These are phyloP conservation scores for Colletotrichum acutatum DNA, from an alignment of 2,329 filamentous ascomycete species.

Conservation along the genomic window DNA sequence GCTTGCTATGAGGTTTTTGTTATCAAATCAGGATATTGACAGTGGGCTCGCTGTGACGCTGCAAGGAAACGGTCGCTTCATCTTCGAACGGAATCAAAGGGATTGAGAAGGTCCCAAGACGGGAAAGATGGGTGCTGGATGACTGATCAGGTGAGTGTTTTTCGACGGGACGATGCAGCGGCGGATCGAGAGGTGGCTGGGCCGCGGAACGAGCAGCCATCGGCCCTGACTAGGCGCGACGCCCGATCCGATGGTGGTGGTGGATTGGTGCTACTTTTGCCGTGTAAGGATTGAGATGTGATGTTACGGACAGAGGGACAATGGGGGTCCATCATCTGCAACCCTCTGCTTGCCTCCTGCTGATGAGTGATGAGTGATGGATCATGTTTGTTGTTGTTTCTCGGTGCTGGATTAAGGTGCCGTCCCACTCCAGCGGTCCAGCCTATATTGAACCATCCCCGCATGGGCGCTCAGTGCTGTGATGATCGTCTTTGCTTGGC, in stretches of 20 bases:
- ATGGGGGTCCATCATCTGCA: not conserved
- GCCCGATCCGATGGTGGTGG: conserved; percentile 15
- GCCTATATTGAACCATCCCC: not conserved
- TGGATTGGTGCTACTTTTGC: not conserved
- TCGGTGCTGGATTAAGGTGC: not conserved
- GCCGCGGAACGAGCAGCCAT: not conserved
- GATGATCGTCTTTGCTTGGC: conserved; percentile 2
- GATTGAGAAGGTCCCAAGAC: not conserved
- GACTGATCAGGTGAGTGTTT: conserved; percentile 11
- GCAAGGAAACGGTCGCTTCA: conserved; percentile 5
- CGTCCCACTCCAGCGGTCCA: no score
- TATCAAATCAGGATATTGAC: not conserved
- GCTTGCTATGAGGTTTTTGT: conserved; percentile 17
- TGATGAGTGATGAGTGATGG: no score
- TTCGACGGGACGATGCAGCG: not conserved
- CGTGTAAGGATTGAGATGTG: not conserved
- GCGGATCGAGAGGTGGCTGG: not conserved
- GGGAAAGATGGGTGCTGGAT: not conserved
- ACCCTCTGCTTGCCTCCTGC: not conserved
- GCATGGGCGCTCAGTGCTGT: not conserved
- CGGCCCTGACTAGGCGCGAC: conserved; percentile 22
- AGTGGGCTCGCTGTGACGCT: conserved; percentile 19
- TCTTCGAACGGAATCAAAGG: not conserved
- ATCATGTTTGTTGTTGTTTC: not conserved
- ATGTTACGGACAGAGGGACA: not conserved